A percentile compares a stretch with the other conserved stretches of the same genome.
These are phyloP conservation scores for Ascochyta pisi DNA, from an alignment of 2,329 filamentous ascomycete species.

Conservation along the genomic window DNA sequence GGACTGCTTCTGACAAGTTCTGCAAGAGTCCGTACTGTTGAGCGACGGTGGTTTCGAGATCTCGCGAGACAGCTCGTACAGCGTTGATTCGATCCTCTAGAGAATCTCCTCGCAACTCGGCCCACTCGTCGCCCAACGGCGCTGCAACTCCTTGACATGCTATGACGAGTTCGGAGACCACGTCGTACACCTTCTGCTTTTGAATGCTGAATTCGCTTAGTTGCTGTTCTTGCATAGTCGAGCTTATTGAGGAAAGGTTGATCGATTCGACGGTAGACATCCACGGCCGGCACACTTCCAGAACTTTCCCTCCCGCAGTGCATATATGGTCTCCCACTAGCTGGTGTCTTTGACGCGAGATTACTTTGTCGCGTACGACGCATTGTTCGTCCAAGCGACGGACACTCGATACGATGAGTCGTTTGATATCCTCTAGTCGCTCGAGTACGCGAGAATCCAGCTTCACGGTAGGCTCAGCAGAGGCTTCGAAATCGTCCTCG, in stretches of 20 bases:
- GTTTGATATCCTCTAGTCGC: conserved; percentile 83
- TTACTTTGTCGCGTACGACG: conserved; percentile 76
- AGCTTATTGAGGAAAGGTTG: conserved; percentile 80
- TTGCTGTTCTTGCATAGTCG: conserved; percentile 82
- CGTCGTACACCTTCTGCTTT: conserved; percentile 93
- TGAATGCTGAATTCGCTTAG: conserved; percentile 85
- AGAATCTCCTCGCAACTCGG: conserved; percentile 86
- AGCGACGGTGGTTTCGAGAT: conserved; percentile 84
- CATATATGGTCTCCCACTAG: conserved; percentile 84
- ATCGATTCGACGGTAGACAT: conserved; percentile 90
- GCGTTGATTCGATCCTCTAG: conserved; percentile 85
- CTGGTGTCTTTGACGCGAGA: conserved; percentile 79
- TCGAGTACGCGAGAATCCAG: conserved; percentile 82
- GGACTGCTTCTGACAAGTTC: conserved; percentile 82
- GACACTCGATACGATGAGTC: conserved; percentile 83
- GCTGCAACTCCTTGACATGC: conserved; percentile 91
- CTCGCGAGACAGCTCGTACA: conserved; percentile 77
- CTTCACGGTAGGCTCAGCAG: conserved; percentile 72
- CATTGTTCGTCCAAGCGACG: conserved; percentile 87
- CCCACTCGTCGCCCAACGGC: conserved; percentile 93
- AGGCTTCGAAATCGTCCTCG: conserved; percentile 80
- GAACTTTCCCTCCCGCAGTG: conserved; percentile 75
- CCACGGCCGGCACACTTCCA: conserved; percentile 91
- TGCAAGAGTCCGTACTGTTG: conserved; percentile 89
- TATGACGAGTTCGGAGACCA: conserved; percentile 85